Evolutionary conservation across 2,329 filamentous ascomycete genomes (phyloP).

Genomic region (Ramichloridium luteum): DNA sequence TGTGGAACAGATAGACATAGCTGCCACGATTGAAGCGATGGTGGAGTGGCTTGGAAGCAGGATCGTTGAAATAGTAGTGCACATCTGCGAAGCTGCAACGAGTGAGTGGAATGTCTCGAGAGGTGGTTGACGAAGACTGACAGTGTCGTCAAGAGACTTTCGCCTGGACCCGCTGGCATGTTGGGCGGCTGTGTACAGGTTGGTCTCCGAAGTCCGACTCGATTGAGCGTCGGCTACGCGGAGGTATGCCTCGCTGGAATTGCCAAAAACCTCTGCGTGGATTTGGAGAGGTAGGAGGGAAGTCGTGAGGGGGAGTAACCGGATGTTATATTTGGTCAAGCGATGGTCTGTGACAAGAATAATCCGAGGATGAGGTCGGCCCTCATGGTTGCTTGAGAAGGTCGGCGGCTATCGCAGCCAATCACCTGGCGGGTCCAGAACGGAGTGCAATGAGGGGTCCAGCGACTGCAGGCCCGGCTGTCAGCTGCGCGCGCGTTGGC

Average conservation of each 20-base stretch:
- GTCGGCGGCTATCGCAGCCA: slow-evolving; percentile 4
- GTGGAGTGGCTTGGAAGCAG: slow-evolving; percentile 55
- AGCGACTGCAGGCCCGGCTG: no score
- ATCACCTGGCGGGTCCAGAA: slow-evolving; percentile 3
- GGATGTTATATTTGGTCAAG: no score
- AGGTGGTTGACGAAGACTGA: slow-evolving; percentile 19
- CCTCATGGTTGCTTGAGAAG: slow-evolving; percentile 6
- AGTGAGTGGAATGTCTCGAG: not conserved
- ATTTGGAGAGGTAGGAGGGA: no score
- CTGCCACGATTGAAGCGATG: slow-evolving; percentile 70
- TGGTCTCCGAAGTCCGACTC: no score
- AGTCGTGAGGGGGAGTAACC: no score
- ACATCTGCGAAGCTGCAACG: slow-evolving; percentile 58
- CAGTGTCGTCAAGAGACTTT: slow-evolving; percentile 37
- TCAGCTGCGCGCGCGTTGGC: no score
- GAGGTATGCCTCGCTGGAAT: no score
- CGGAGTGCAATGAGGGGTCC: no score
- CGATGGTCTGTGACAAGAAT: no score
- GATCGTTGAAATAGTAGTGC: slow-evolving; percentile 67
- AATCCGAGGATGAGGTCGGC: slow-evolving; percentile 9
- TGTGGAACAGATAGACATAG: slow-evolving; percentile 70
- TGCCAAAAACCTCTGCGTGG: no score
- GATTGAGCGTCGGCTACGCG: no score
- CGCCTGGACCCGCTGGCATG: slow-evolving; percentile 38
- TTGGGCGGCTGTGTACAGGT: slow-evolving; percentile 6